Evolutionary conservation across 257 asterid genomes (phyloP).

Genomic region (Przewalskia tangutica): DNA sequence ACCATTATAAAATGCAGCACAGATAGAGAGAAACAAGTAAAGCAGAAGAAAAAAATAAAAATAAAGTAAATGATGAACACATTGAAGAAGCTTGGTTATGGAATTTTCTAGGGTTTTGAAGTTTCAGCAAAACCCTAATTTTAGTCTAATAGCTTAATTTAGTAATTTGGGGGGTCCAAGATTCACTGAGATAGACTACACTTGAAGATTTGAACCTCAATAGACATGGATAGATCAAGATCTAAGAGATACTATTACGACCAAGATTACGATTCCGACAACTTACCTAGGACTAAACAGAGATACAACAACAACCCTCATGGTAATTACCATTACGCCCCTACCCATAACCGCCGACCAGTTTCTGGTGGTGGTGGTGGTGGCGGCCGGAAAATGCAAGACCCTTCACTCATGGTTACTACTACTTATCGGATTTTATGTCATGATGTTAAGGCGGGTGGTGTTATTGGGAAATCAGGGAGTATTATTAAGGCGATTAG

Average conservation of each 20-base stretch:
- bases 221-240: constrained; percentile 73
- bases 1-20: background rate
- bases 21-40: background rate
- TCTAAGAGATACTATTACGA: constrained; percentile 70
- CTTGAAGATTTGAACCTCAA: background rate
- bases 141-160: background rate
- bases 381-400: constrained; percentile 44
- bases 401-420: constrained; percentile 56
- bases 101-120: no score
- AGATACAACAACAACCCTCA: constrained; percentile 7
- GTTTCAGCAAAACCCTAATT: background rate
- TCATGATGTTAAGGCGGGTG: constrained; percentile 79
- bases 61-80: background rate
- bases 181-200: background rate
- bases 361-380: constrained; percentile 19
- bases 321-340: background rate
- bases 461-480: constrained; percentile 93
- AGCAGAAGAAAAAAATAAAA: background rate
- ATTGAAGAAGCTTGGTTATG: background rate
- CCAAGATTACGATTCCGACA: constrained; percentile 68
- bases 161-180: background rate
- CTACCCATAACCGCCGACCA: constrained; percentile 12
- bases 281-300: constrained; percentile 27
- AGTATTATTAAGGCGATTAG: constrained; percentile 77
- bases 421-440: constrained; percentile 78